These are phyloP conservation scores for Bacidia gigantensis DNA, from an alignment of 495 filamentous ascomycete species.

Conservation along the genomic window DNA sequence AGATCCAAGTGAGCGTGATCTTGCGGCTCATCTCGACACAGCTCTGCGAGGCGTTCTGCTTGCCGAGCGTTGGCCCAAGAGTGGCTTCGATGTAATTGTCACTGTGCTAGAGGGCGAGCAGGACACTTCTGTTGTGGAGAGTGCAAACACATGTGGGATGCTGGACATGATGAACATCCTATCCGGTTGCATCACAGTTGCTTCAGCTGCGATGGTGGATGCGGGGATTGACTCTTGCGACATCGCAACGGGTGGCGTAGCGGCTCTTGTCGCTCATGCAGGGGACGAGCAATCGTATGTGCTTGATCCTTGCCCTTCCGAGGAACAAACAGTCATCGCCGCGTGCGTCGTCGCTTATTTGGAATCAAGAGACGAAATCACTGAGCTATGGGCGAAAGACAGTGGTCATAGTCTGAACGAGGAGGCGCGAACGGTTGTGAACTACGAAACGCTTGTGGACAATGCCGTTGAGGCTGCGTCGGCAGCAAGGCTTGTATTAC, in stretches of 20 bases:
- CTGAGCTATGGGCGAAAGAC: constrained; percentile 87
- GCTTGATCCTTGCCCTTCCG: constrained; percentile 71
- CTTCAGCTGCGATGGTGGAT: constrained; percentile 88
- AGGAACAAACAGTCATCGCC: constrained; percentile 61
- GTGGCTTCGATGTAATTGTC: constrained; percentile 79
- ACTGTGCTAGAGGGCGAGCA: constrained; percentile 87
- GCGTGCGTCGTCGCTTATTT: constrained; percentile 87
- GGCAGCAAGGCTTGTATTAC: constrained; percentile 43
- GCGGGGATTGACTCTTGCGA: constrained; percentile 94
- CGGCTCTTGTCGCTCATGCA: constrained; percentile 48
- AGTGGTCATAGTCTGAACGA: constrained; percentile 32
- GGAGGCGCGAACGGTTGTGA: constrained; percentile 17
- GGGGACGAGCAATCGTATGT: constrained; percentile 36
- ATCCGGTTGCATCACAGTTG: constrained; percentile 83
- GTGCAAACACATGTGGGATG: constrained; percentile 24
- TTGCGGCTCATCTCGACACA: constrained; percentile 80
- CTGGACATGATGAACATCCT: constrained; percentile 58
- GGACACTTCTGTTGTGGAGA: constrained; percentile 39
- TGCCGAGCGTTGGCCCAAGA: constrained; percentile 91
- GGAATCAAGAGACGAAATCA: constrained; percentile 77
- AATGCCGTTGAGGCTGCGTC: constrained; percentile 50
- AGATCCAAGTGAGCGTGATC: constrained; percentile 74
- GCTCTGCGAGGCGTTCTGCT: constrained; percentile 81
- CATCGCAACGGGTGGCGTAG: constrained; percentile 76
- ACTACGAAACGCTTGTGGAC: constrained; percentile 44